Base-by-base conservation (phyloP, 441 rosid species). In the Rhodomyrtus psidioides region DNA sequence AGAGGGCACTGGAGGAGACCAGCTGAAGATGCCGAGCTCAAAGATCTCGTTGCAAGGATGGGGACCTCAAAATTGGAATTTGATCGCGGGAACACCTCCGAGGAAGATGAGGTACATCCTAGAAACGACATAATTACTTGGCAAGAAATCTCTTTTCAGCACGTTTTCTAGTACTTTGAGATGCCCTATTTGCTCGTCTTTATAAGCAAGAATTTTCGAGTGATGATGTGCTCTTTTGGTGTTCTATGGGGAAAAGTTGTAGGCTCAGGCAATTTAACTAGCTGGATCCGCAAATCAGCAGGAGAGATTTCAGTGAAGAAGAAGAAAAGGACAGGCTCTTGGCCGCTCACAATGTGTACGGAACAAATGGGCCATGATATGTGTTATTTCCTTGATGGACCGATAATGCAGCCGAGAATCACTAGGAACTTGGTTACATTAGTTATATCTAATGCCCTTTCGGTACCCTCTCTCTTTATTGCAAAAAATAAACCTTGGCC, bases 1-100 rank as follows among this genome's bases (percentile, higher is more conserved):
- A 94, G 99, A 91, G 99, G 99, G n/a, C 99, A 96, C 86, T 97
- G 99, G 99, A 93, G 99, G 99, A 93, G 97, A 86, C 96, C 99
- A 19, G 96, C 94, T 85, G 99, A 97, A 88, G 99, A 97, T 91
- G 92, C 95, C 53, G 94, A 93, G 88, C 98, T 96, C 28, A 94
- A 89, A 87, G 98, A 95, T 87, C 98, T 97, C 83, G 99, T 97
- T n/a, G 88, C 94, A 42, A 92, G 91, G 76, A 93, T 92, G n/a
- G 58, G 99, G 99, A 24, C 99, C 99, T 83, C 98, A 95, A 90
- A 96, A 97, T 86, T 96, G 99, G 99, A 97, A 97, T 89, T 91
- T 94, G 92, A 95, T 95, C 42, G 99, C 99, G 65, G 65, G 95
- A 96, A 87, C 93, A 96, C 85, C 97, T 97, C 57, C 89, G 92